Base-by-base conservation (phyloP, 805 yeast species). In the Hagleromyces aurorensis region DNA sequence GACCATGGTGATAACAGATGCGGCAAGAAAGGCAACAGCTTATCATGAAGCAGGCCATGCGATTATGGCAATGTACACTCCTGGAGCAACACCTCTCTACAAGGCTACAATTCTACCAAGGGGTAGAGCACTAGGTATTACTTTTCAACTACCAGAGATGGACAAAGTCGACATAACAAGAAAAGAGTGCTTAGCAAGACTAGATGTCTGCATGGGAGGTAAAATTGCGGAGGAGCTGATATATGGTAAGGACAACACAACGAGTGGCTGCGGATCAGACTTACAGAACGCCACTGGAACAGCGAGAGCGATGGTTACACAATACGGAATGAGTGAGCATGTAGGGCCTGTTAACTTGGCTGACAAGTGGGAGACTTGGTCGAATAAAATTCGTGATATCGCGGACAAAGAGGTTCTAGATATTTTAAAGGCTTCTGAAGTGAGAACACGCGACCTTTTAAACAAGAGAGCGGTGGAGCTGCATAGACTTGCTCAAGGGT, bases 41-140 rank as follows among this genome's bases (percentile, higher is more conserved):
- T 91, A 78, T 58, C 99, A 91, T 61, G 99, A 91, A 64, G 99
- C 98, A 12, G 99, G 99, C 4, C 99, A 91, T 62, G 98, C 98
- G 4, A 84, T 91, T 34, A 86, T 89, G 82, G 97, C 98, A 7
- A 70, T 91, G 75, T 91, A 70, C 57, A 84, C 96, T 4, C 77
- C 78, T 10, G 96, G 94, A 12, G 96, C 98, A 3, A 86, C 95
- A 3, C 87, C 96, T 2, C 68, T 91, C 41, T 91, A 91, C 64
- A 91, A 91, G 61, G 97, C 97, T 4, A 91, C 99, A 0, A 87
- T 91, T 40, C 67, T 91, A 40, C 98, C 98, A 25, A 72, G 99
- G 52, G 99, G 99, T 24, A 67, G 94, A 43, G 98, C 98, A 0
- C 65, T 91, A 30, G 99, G 99, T 55, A 75, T 91, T 26, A 93